These are phyloP conservation scores for Ceratocystis colombiana DNA, from an alignment of 2,329 filamentous ascomycete species.

Conservation along the genomic window DNA sequence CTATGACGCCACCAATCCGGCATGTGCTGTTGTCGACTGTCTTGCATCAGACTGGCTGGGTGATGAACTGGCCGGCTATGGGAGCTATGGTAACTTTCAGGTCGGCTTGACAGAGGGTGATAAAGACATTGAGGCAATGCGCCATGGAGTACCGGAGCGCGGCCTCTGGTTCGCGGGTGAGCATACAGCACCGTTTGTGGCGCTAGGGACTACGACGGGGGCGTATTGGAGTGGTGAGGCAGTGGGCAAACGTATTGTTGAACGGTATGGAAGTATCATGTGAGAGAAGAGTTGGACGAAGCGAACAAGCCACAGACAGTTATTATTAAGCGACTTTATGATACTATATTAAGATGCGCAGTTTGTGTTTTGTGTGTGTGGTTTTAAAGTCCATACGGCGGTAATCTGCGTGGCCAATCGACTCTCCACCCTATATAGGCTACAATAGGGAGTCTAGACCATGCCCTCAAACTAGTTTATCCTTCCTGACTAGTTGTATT, in stretches of 20 bases:
- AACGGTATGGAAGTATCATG: conserved; percentile 38
- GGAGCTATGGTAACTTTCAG: conserved; percentile 80
- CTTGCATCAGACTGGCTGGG: conserved; percentile 68
- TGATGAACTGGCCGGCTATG: conserved; percentile 69
- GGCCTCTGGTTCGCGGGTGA: conserved; percentile 82
- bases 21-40: conserved; percentile 53
- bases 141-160: conserved; percentile 52
- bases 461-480: too few relatives aligned
- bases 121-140: conserved; percentile 56
- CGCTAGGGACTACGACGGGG: conserved; percentile 76
- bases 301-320: not conserved
- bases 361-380: not conserved
- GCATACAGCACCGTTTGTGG: conserved; percentile 83
- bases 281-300: not conserved
- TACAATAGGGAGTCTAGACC: too few relatives aligned
- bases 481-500: too few relatives aligned
- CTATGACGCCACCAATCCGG: conserved; percentile 44
- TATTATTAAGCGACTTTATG: not conserved
- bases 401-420: too few relatives aligned
- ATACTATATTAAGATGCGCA: conserved; percentile 11
- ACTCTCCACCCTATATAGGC: too few relatives aligned
- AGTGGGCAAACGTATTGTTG: conserved; percentile 55
- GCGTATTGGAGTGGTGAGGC: conserved; percentile 86
- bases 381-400: not conserved
- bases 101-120: conserved; percentile 61